A percentile compares a stretch with the other conserved stretches of the same genome.
Conservation (phyloP, 139 green algal species). For the Edaphochlamys debaryana region DNA sequence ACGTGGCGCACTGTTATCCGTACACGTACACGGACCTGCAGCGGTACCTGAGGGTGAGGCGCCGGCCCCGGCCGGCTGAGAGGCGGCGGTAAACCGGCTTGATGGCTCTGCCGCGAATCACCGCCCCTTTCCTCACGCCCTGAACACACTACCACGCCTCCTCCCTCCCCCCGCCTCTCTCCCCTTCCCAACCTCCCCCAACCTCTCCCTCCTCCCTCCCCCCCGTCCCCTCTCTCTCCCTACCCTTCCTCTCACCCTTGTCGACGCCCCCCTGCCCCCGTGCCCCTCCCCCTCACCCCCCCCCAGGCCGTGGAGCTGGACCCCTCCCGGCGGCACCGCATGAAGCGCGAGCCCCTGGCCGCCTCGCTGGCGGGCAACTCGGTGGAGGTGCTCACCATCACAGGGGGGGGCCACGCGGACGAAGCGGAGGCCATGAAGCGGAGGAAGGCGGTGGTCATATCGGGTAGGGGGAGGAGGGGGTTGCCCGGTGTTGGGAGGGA, state of each 20-base stretch:
- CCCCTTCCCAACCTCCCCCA: too few species aligned
- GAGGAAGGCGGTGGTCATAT: slow-evolving; percentile 28
- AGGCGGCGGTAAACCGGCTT: too few species aligned
- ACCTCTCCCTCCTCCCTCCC: too few species aligned
- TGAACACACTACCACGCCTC: too few species aligned
- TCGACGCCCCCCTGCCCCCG: too few species aligned
- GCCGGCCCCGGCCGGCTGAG: too few species aligned
- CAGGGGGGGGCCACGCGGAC: slow-evolving; percentile 33
- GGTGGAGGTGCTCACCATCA: slow-evolving; percentile 78
- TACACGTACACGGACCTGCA: slow-evolving; percentile 82
- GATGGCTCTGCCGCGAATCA: too few species aligned
- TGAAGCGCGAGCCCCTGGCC: slow-evolving; percentile 57
- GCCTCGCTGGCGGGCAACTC: slow-evolving; percentile 72
- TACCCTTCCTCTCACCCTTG: too few species aligned
- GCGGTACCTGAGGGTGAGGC: slow-evolving; percentile 25
- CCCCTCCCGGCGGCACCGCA: slow-evolving; percentile 18
- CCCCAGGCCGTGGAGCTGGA: slow-evolving; percentile 36
- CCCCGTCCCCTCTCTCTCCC: too few species aligned
- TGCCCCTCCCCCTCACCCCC: not conserved
- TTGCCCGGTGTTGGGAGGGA: too few species aligned
- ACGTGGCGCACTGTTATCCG: slow-evolving; percentile 77
- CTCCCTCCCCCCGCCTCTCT: too few species aligned
- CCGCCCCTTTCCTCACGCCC: too few species aligned
- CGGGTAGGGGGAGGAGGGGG: not conserved
- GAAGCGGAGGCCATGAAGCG: slow-evolving; percentile 30